phyloP scores from a whole-genome alignment of 2,329 filamentous ascomycete species.

The Fusarium neocosmosporiellum region DNA sequence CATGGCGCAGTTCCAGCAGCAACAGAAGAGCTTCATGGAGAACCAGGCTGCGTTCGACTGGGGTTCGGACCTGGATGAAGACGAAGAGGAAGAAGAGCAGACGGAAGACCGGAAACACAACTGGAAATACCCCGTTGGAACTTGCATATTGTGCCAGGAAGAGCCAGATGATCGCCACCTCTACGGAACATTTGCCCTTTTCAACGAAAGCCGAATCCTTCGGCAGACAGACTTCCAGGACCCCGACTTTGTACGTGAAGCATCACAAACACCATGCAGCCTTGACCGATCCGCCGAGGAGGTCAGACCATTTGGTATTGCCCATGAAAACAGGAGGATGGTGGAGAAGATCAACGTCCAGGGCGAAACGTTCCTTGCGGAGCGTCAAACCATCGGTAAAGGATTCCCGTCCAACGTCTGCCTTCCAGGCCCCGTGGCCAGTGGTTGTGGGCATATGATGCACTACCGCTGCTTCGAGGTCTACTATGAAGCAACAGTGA shows the following conservation, averaged over 20 bases:
- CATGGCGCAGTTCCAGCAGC: constrained; percentile 98
- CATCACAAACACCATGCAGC: constrained; percentile 78
- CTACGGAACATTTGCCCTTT: constrained; percentile 92
- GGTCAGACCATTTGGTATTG: constrained; percentile 89
- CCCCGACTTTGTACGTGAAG: constrained; percentile 85
- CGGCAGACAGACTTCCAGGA: constrained; percentile 88
- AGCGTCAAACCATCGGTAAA: constrained; percentile 87
- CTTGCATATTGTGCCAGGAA: constrained; percentile 96
- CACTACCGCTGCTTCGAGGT: constrained; percentile 95
- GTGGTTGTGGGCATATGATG: constrained; percentile 98
- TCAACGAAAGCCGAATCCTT: constrained; percentile 87
- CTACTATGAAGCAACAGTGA: constrained; percentile 85
- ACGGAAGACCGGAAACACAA: constrained; percentile 71
- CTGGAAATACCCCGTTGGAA: constrained; percentile 92
- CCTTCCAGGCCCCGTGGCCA: constrained; percentile 81
- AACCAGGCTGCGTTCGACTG: constrained; percentile 90
- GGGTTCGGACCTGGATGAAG: constrained; percentile 81
- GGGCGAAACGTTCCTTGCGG: constrained; percentile 77
- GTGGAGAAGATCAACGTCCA: constrained; percentile 80
- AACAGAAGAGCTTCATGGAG: constrained; percentile 94
- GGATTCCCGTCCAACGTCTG: constrained; percentile 81
- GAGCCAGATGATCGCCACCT: constrained; percentile 89
- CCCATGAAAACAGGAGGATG: constrained; percentile 83
- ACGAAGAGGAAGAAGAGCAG: constrained; percentile 75
- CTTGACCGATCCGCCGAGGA: constrained; percentile 87